Percentiles rank a stretch among this genome's conserved stretches.
phyloP scores from a whole-genome alignment of 257 asterid genomes.

The Marsdenia floribunda region DNA sequence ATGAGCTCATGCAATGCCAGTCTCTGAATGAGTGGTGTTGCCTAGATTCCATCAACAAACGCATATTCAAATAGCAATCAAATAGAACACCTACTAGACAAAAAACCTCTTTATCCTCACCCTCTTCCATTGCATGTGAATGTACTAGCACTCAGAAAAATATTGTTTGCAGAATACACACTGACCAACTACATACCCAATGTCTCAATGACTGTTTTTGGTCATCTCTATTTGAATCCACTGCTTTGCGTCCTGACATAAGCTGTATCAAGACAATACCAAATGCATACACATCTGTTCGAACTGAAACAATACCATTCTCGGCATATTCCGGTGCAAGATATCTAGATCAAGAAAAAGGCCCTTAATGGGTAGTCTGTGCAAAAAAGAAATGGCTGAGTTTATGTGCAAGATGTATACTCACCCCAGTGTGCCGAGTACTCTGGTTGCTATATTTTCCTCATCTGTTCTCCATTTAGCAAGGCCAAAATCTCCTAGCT shows the following conservation, averaged over 20 bases:
- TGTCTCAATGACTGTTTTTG: conserved; percentile 50
- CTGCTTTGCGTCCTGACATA: conserved; percentile 66
- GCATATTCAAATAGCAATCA: not conserved
- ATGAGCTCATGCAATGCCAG: conserved; percentile 71
- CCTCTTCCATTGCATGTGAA: not conserved
- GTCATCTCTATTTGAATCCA: conserved; percentile 43
- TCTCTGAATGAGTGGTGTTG: conserved; percentile 48
- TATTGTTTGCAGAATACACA: not conserved
- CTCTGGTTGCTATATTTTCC: conserved; percentile 41
- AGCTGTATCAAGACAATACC: conserved; percentile 73
- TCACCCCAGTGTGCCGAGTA: conserved; percentile 77
- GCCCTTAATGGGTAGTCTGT: not conserved
- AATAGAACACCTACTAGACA: not conserved
- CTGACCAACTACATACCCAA: conserved; percentile 45
- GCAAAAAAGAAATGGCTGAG: not conserved
- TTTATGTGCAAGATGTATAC: conserved; percentile 12
- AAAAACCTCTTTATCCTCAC: not conserved
- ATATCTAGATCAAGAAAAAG: conserved; percentile 41
- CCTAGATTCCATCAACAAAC: conserved; percentile 32
- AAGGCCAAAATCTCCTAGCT: conserved; percentile 85
- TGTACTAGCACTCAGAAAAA: not conserved
- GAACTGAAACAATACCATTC: conserved; percentile 63
- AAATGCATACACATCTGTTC: conserved; percentile 64
- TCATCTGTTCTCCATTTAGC: conserved; percentile 65
- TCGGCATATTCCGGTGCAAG: conserved; percentile 80